Evolutionary conservation across 495 filamentous ascomycete species (phyloP), one percentile per base, ranked within the genome.

Genomic region (Trichoderma virens): DNA sequence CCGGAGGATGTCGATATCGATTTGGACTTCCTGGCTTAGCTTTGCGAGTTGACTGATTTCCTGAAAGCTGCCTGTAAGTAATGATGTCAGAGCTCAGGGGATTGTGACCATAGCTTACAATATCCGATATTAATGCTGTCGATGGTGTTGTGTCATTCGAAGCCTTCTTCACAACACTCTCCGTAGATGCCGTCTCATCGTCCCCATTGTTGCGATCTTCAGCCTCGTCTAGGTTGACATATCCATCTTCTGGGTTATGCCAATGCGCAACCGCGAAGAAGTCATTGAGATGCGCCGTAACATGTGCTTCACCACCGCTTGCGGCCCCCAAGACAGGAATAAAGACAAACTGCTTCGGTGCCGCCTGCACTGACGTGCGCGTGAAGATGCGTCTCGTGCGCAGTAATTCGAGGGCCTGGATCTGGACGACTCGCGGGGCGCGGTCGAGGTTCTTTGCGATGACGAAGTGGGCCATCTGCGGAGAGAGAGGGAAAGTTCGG

Each of bases 191-290:
- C 20, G 70, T 74, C 34, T 72, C 75, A 3, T 65, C 65, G 23
- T 56, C 65, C 6, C 23, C 35, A 74, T 74, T 18, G 51, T 28
- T 28, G 7, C 51, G 23, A 18, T 25, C 51, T 61, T 73, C 76
- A 62, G 69, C 67, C 25, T 88, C 85, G 67, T 94, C 88, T 2
- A 90, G 72, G 65, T 93, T 86, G 1, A 83, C 79, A 63, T 89
- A 88, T 0, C 87, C 90, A 71, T 92, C 86, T 18, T 86, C 82
- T 4, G 82, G 78, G 38, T 87, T 80, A 70, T 98, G 92, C 75
- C 86, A 90, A 74, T 97, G 92, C 0, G 91, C 93, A 20, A 98
- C 85, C 70, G 93, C 90, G 65, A 98, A 85, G 67, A 90, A 84
- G 63, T 97, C 92, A 70, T 89, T 91, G 78, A 96, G 71, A 65